Evolutionary conservation across 179 eudicot species (phyloP).

Genomic region (Pouteria campechiana): DNA sequence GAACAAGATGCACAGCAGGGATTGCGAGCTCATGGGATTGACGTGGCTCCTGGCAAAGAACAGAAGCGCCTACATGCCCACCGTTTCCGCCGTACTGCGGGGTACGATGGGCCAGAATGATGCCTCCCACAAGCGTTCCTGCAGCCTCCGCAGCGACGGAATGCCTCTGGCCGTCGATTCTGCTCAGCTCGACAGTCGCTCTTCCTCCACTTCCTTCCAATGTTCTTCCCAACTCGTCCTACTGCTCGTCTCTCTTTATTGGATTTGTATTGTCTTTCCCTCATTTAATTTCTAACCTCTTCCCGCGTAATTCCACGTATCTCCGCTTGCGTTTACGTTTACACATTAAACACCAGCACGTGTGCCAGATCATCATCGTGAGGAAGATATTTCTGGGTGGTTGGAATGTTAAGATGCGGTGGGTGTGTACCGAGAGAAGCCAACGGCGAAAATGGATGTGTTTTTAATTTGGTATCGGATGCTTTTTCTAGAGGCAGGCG

Average conservation of each 20-base stretch:
- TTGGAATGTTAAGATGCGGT: too few species aligned
- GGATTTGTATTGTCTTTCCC: too few species aligned
- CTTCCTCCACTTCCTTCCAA: constrained; percentile 17
- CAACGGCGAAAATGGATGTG: too few species aligned
- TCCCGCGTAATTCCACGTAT: too few species aligned
- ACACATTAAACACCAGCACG: too few species aligned
- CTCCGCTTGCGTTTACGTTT: too few species aligned
- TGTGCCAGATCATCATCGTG: too few species aligned
- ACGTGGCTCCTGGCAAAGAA: constrained; percentile 86
- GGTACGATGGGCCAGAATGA: constrained; percentile 48
- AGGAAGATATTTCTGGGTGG: too few species aligned
- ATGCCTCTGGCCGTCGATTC: constrained; percentile 89
- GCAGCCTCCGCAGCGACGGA: constrained; percentile 62
- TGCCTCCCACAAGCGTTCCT: constrained; percentile 39
- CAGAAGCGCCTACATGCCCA: constrained; percentile 55
- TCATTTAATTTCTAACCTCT: too few species aligned
- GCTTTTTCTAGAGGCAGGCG: too few species aligned
- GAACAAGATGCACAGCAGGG: constrained; percentile 51
- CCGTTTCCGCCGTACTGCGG: constrained; percentile 60
- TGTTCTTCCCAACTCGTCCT: constrained; percentile 6
- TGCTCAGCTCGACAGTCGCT: constrained; percentile 37
- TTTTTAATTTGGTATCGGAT: too few species aligned
- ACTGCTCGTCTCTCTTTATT: constrained; percentile 10
- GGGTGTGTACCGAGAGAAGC: too few species aligned
- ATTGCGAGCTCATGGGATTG: constrained; percentile 82